phyloP scores from a whole-genome alignment of 169 alveolate species.

The Eimeria maxima region DNA sequence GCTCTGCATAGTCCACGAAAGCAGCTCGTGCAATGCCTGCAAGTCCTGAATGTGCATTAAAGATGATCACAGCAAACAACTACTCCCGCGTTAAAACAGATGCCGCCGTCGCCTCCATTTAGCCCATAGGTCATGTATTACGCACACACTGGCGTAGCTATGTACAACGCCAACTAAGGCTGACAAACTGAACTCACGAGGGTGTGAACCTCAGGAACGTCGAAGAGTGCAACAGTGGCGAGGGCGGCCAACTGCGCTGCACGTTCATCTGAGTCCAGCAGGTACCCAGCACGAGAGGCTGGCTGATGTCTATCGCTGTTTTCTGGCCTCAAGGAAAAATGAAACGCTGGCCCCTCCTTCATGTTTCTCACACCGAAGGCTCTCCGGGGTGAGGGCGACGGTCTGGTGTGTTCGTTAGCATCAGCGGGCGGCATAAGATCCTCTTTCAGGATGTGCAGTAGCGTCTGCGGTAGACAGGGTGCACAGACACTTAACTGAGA shows the following conservation, averaged over 20 bases:
- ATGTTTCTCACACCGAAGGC: background rate
- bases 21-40: constrained; percentile 50
- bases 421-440: background rate
- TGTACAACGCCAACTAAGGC: background rate
- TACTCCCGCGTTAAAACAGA: background rate
- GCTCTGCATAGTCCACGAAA: constrained; percentile 30
- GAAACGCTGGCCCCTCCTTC: background rate
- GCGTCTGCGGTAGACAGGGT: background rate
- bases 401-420: background rate
- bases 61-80: background rate
- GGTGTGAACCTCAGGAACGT: constrained; percentile 3
- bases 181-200: background rate
- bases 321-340: background rate
- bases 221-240: constrained; percentile 78
- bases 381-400: background rate
- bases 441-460: constrained; percentile 62
- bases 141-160: background rate
- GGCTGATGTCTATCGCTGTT: background rate
- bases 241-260: constrained; percentile 54
- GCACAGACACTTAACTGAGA: background rate
- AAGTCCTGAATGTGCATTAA: background rate
- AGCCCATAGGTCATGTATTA: background rate
- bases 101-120: background rate
- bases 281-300: constrained; percentile 15
- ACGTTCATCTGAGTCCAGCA: constrained; percentile 47